These are phyloP conservation scores for Verbena officinalis DNA, from an alignment of 257 asterid species.

Conservation along the genomic window DNA sequence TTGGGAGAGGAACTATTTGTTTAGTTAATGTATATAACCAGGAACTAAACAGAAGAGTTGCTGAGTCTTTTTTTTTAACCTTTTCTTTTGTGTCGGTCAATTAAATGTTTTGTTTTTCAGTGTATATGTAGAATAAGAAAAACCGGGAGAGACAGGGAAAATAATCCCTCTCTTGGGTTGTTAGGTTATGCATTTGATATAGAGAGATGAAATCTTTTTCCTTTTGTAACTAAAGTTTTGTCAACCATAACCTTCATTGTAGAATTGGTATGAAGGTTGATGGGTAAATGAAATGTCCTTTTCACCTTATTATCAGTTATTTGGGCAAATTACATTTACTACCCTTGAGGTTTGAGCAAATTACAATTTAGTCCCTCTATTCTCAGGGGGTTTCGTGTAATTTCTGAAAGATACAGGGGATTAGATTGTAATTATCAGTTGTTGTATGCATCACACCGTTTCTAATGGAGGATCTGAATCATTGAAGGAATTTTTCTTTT, in stretches of 20 bases:
- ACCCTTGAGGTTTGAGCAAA: too few species aligned
- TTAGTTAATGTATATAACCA: conserved; percentile 34
- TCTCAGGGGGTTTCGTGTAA: too few species aligned
- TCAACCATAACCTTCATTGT: background rate
- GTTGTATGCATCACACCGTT: too few species aligned
- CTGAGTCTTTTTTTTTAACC: background rate
- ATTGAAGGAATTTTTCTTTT: background rate
- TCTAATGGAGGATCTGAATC: too few species aligned
- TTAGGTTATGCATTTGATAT: conserved; percentile 16
- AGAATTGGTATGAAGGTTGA: background rate
- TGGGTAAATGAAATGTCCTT: background rate
- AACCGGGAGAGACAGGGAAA: conserved; percentile 22
- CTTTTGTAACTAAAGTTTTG: conserved; percentile 19
- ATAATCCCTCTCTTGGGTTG: conserved; percentile 15
- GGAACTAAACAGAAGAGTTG: conserved; percentile 21
- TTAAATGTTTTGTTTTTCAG: background rate
- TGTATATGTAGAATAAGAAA: conserved; percentile 39
- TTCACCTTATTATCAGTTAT: too few species aligned
- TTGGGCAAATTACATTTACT: too few species aligned
- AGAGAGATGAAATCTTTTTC: conserved; percentile 6
- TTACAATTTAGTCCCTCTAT: too few species aligned
- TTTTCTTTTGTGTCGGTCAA: background rate
- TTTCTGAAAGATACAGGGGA: too few species aligned
- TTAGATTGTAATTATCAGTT: too few species aligned
- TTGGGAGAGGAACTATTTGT: conserved; percentile 29